Evolutionary conservation across 2,329 filamentous ascomycete species (phyloP).

Genomic region (Geosmithia putterillii): DNA sequence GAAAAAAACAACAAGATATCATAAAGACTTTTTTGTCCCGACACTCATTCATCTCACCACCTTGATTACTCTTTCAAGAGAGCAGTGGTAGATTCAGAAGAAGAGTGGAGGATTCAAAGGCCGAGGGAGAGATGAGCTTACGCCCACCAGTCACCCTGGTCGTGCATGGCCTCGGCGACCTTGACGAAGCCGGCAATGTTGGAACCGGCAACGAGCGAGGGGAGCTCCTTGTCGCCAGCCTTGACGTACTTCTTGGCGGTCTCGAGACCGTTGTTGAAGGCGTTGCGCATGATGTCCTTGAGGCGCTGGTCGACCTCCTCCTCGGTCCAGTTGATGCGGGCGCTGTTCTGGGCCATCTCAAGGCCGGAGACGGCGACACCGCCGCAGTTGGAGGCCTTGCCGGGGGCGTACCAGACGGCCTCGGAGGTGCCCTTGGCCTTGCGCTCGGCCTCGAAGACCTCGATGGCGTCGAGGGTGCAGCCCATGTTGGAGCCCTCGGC

Average conservation of each 20-base stretch:
- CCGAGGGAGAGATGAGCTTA: background rate
- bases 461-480: conserved; percentile 89
- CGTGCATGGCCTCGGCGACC: conserved; percentile 87
- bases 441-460: conserved; percentile 75
- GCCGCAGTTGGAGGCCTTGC: conserved; percentile 94
- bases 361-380: conserved; percentile 95
- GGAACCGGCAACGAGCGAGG: conserved; percentile 80
- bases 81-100: background rate
- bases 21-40: too few relatives aligned
- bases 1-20: too few relatives aligned
- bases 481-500: conserved; percentile 99
- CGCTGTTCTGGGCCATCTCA: conserved; percentile 98
- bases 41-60: too few relatives aligned
- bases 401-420: conserved; percentile 90
- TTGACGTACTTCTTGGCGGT: conserved; percentile 84
- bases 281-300: conserved; percentile 88
- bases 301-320: conserved; percentile 89
- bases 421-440: conserved; percentile 50
- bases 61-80: too few relatives aligned
- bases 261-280: conserved; percentile 78
- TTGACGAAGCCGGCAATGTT: conserved; percentile 98
- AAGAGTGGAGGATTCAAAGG: background rate
- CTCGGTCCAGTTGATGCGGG: conserved; percentile 68
- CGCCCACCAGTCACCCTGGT: conserved; percentile 91
- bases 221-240: conserved; percentile 68